A percentile compares a stretch with the other conserved stretches of the same genome.
phyloP scores from a whole-genome alignment of 768 basidiomycete species.

The Amanita molliuscula region DNA sequence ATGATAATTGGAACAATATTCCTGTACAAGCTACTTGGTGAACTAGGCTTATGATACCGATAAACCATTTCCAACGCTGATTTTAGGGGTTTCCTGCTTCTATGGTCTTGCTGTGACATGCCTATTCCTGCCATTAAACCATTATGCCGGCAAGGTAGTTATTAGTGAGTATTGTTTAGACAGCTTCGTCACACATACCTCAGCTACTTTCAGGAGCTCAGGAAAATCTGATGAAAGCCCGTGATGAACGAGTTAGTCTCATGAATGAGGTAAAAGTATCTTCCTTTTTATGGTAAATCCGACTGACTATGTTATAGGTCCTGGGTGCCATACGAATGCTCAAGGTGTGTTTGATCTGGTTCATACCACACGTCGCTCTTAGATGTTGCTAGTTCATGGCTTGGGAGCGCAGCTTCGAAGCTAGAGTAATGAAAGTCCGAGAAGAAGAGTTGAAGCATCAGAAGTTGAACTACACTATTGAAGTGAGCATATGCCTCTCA shows the following conservation, averaged over 20 bases:
- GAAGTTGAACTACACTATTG: slow-evolving; percentile 78
- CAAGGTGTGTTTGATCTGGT: slow-evolving; percentile 30
- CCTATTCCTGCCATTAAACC: slow-evolving; percentile 68
- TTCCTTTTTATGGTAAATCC: background rate
- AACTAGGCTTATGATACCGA: slow-evolving; percentile 8
- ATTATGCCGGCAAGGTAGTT: slow-evolving; percentile 73
- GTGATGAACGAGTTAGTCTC: slow-evolving; percentile 81
- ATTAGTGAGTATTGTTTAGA: slow-evolving; percentile 22
- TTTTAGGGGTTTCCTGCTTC: slow-evolving; percentile 54
- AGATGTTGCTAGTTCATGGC: slow-evolving; percentile 68
- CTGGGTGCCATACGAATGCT: slow-evolving; percentile 87
- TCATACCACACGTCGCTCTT: background rate
- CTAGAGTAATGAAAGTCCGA: slow-evolving; percentile 58
- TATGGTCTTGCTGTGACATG: slow-evolving; percentile 71
- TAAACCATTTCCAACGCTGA: background rate
- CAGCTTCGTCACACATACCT: background rate
- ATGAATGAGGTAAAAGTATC: slow-evolving; percentile 60
- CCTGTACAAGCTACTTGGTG: slow-evolving; percentile 69
- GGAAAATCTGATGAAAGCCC: slow-evolving; percentile 83
- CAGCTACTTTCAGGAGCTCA: slow-evolving; percentile 35
- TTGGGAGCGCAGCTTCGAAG: slow-evolving; percentile 85
- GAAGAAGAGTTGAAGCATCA: slow-evolving; percentile 79
- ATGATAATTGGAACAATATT: slow-evolving; percentile 65
- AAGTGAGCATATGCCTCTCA: slow-evolving; percentile 30
- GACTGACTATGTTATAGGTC: slow-evolving; percentile 32